Conservation (phyloP, 306 rosid genomes). For the Vicia sativa region DNA sequence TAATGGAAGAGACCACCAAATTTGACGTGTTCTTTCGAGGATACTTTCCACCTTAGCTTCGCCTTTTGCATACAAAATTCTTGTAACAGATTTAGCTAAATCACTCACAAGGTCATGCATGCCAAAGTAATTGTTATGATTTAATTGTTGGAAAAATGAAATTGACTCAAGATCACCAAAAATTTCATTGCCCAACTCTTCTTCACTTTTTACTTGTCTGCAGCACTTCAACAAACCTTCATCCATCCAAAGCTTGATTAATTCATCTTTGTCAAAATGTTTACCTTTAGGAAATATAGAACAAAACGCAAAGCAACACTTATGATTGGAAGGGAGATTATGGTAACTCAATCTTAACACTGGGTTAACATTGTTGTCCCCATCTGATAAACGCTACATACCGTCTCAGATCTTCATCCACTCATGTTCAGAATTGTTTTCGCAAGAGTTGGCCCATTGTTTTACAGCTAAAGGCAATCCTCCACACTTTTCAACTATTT, state of each 20-base stretch:
- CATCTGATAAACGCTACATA: not conserved
- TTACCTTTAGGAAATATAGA: not conserved
- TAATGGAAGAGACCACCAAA: not conserved
- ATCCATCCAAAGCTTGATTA: not conserved
- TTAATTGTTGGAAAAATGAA: not conserved
- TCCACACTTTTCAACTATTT: not conserved
- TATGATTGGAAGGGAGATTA: not conserved
- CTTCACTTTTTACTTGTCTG: not conserved
- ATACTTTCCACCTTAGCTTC: not conserved
- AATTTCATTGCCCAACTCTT: not conserved
- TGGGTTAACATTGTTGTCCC: not conserved
- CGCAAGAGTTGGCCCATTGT: not conserved
- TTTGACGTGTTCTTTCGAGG: slow-evolving; percentile 7
- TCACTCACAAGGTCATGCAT: not conserved
- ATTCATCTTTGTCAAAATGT: not conserved
- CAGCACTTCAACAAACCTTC: not conserved
- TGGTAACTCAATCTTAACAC: not conserved
- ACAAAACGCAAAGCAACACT: not conserved
- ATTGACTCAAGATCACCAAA: not conserved
- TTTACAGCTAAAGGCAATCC: not conserved
- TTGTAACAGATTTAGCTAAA: not conserved
- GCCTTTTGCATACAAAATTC: not conserved
- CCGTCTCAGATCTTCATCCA: not conserved
- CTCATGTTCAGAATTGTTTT: not conserved
- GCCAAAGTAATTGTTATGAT: accelerated